Base-by-base conservation (phyloP, 208 protist species). In the Giardia duodenalis region DNA sequence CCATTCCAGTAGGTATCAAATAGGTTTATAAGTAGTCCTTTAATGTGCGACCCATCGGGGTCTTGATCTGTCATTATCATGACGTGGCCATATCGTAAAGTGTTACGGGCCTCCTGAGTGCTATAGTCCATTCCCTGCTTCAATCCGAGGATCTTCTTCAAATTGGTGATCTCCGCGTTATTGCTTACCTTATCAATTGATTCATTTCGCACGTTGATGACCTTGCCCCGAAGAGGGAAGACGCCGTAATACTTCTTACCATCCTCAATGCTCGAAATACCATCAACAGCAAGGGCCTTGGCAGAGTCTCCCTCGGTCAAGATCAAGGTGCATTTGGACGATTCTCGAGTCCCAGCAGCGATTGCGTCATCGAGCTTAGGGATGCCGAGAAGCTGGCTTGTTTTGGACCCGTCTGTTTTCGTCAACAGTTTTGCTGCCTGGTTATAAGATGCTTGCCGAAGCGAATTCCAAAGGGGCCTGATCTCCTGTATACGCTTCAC, bases 11-110 rank as follows among this genome's bases (percentile, higher is more conserved):
- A 99, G 0, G 30, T 86, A 67, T 99, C 98, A 57, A 99, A 96
- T 90, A 99, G 97, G 96, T 99, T 99, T 94, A 99, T 99, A 44
- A 99, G 94, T 3, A 99, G 96, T 19, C 99, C 99, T 94, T 99
- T 99, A 95, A 99, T 99, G 96, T 99, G 99, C 57, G 98, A 99
- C 30, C 99, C 99, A 94, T 99, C 99, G 94, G 98, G 96, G 96
- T 99, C 99, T 95, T 99, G 98, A 96, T 99, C 99, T 2, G 99
- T 97, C 99, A 99, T 99, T 93, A 99, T 99, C 98, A 99, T 99
- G 46, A 99, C 93, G 90, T 97, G 96, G 2, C 99, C 99, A 95
- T 99, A 99, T 90, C 99, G 96, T 47, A 99, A 95, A 42, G 94
- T 93, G 46, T 97, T 93, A 4, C 95, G n/a, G 3, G 43, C 57